Conservation (phyloP, 495 filamentous ascomycete species). For the Talaromyces borbonicus region DNA sequence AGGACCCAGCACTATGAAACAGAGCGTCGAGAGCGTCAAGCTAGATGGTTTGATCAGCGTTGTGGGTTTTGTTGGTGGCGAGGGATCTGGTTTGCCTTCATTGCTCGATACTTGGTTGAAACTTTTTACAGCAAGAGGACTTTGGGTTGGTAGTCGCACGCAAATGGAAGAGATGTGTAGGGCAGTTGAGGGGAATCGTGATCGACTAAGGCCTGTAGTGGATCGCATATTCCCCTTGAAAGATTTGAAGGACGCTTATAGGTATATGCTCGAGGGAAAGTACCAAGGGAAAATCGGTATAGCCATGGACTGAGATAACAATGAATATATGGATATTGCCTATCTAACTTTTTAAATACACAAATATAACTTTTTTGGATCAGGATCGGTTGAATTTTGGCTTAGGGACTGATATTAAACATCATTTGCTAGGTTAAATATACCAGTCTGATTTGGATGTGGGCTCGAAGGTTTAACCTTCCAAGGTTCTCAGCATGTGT, state of each 20-base stretch:
- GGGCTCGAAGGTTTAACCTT: no score
- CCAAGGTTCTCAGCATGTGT: no score
- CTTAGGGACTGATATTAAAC: no score
- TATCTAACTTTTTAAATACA: no score
- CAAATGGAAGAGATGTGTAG: conserved; percentile 50
- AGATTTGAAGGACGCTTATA: conserved; percentile 19
- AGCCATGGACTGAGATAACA: no score
- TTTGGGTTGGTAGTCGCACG: conserved; percentile 40
- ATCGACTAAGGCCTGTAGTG: conserved; percentile 41
- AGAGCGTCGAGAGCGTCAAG: conserved; percentile 23
- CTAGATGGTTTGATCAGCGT: conserved; percentile 34
- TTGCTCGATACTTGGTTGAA: conserved; percentile 37
- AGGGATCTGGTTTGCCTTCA: neutral
- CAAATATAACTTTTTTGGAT: no score
- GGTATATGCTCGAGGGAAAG: conserved; percentile 16
- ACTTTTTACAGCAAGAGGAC: conserved; percentile 40
- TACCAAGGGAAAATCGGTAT: conserved; percentile 20
- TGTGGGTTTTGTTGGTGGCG: conserved; percentile 32
- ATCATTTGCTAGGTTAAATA: no score
- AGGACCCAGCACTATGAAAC: conserved; percentile 27
- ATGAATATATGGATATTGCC: no score
- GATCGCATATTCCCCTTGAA: conserved; percentile 26
- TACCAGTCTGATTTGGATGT: no score
- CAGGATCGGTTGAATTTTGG: no score
- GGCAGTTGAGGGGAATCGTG: conserved; percentile 43